Base-by-base conservation (phyloP, 768 basidiomycete species). In the Termitomyces sp. region DNA sequence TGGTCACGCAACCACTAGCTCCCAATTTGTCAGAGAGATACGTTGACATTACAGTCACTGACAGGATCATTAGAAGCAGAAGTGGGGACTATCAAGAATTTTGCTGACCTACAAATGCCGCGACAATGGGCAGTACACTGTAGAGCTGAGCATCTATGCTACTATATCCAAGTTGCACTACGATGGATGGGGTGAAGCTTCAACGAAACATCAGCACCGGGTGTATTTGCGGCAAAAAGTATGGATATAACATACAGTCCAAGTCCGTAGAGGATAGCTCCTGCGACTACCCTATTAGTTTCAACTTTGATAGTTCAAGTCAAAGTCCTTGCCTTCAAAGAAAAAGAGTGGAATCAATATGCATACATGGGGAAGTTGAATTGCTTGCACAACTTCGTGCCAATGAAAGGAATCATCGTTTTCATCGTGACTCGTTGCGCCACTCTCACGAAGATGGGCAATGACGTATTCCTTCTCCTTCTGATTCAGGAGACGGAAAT, bases 21-120 rank as follows among this genome's bases (percentile, higher is more conserved):
- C 62, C 71, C 60, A 77, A 81, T 1, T 68, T 68, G 58, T 85
- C 83, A n/a, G 83, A 82, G 9, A 84, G 64, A 60, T 73, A 75
- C 6, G 81, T 76, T 4, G 70, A 6, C 14, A 17, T 19, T 6
- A 48, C n/a, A 7, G 30, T 48, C 3, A 34, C 46, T 48, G 2
- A 21, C 12, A 3, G 12, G 35, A n/a, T 12, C 10, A 22, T 32
- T 48, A 32, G 15, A 5, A 14, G 17, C 10, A 7, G 11, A 7
- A 30, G 9, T 30, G 21, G 11, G 43, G 15, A 15, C 22, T 44
- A 19, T 35, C n/a, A 3, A 9, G 17, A 8, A 10, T 10, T 15
- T n/a, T 40, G 24, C 46, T 28, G 24, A 48, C 46, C 19, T 2
- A 26, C 2, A 35, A 48, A 48, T 12, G 46, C 46, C 3, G 21